A percentile compares a stretch with the other conserved stretches of the same genome.
phyloP scores from a whole-genome alignment of 768 basidiomycete species.

The Tulasnella sp. region DNA sequence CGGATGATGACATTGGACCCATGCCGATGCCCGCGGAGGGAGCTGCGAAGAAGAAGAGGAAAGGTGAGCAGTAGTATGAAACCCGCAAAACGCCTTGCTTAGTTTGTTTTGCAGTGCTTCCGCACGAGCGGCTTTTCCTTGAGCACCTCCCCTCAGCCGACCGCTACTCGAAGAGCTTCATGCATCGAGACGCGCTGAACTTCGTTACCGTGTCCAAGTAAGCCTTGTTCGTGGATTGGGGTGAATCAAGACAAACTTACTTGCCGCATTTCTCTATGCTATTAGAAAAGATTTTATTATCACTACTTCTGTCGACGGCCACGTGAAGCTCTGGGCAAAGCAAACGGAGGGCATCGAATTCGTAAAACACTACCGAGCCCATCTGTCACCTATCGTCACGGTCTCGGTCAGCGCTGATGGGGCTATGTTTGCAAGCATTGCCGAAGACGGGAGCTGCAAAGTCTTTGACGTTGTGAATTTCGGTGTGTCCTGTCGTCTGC shows the following conservation, averaged over 20 bases:
- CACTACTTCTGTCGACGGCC: conserved; percentile 92
- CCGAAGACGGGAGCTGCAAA: conserved; percentile 88
- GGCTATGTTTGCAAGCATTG: conserved; percentile 83
- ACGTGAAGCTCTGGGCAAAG: conserved; percentile 99
- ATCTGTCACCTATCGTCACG: conserved; percentile 69
- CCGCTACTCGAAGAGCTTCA: conserved; percentile 95
- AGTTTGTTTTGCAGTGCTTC: conserved; percentile 59
- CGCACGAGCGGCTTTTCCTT: conserved; percentile 88
- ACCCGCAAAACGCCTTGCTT: conserved; percentile 30
- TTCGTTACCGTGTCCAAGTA: conserved; percentile 86
- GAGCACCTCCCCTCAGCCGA: conserved; percentile 89
- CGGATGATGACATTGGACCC: conserved; percentile 79
- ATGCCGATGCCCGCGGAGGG: conserved; percentile 72
- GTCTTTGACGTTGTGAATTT: conserved; percentile 98
- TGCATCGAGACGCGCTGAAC: conserved; percentile 92
- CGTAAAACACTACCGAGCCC: conserved; percentile 96
- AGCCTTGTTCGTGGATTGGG: conserved; percentile 35
- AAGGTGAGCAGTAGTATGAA: conserved; percentile 51
- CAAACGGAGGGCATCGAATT: conserved; percentile 94
- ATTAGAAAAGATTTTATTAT: conserved; percentile 88
- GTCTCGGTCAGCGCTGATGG: conserved; percentile 90
- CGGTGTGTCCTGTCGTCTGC: conserved; percentile 52
- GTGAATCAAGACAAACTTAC: neutral
- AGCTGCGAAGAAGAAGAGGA: conserved; percentile 69
- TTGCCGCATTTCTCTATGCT: neutral